A percentile compares a stretch with the other conserved stretches of the same genome.
These are phyloP conservation scores for Aspergillus eucalypticola DNA, from an alignment of 2,329 filamentous ascomycete species.

Conservation along the genomic window DNA sequence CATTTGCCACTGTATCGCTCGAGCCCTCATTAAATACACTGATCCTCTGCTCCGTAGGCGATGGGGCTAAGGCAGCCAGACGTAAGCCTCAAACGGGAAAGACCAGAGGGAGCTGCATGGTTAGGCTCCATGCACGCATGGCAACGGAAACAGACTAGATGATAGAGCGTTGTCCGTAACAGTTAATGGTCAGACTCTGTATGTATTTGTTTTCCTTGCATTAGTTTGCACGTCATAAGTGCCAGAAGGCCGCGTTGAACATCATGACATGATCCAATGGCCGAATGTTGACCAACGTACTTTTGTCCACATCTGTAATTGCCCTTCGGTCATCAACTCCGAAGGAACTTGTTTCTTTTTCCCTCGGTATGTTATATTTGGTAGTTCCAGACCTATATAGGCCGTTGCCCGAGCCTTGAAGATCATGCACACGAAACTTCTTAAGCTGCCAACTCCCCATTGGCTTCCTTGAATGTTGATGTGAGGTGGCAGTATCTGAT, in stretches of 20 bases:
- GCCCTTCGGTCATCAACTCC: slow-evolving; percentile 5
- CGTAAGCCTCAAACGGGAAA: neutral
- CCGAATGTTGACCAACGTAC: slow-evolving; percentile 17
- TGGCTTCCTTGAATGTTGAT: neutral
- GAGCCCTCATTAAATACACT: neutral
- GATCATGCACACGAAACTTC: slow-evolving; percentile 1
- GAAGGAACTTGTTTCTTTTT: slow-evolving; percentile 2
- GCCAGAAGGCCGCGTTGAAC: slow-evolving; percentile 18
- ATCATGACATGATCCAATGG: slow-evolving; percentile 11
- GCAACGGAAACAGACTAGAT: slow-evolving; percentile 15
- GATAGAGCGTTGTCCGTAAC: slow-evolving; percentile 15
- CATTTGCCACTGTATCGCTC: neutral
- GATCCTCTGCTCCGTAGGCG: neutral
- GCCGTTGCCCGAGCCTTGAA: slow-evolving; percentile 2
- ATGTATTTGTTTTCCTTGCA: slow-evolving; percentile 30
- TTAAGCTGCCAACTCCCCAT: neutral
- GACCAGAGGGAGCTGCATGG: neutral
- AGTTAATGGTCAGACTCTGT: slow-evolving; percentile 13
- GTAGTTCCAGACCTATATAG: slow-evolving; percentile 9
- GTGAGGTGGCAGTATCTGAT: neutral
- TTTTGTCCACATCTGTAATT: slow-evolving; percentile 15
- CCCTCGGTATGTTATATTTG: slow-evolving; percentile 19
- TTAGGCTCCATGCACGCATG: slow-evolving; percentile 10
- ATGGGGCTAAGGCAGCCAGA: slow-evolving; percentile 4
- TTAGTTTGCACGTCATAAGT: slow-evolving; percentile 23